These are phyloP conservation scores for Nothophaeocryptopus gaeumannii DNA, from an alignment of 2,329 filamentous ascomycete species.

Conservation along the genomic window DNA sequence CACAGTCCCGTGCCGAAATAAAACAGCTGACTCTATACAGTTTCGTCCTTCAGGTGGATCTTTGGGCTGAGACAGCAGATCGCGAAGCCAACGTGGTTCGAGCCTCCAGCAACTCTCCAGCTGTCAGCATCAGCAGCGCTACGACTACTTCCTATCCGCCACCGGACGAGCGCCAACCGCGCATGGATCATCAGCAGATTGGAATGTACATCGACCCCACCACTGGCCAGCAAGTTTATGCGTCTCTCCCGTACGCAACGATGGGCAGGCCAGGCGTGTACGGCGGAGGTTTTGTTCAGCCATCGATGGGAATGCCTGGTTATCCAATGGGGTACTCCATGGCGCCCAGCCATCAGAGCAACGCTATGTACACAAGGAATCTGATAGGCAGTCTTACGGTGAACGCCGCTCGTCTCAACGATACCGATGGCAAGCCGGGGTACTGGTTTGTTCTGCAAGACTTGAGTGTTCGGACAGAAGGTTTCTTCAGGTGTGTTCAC, in stretches of 20 bases:
- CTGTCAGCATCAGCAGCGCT: conserved; percentile 71
- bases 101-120: conserved; percentile 62
- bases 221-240: conserved; percentile 22
- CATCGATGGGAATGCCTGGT: conserved; percentile 17
- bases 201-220: conserved; percentile 21
- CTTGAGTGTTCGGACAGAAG: conserved; percentile 89
- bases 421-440: conserved; percentile 75
- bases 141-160: conserved; percentile 74
- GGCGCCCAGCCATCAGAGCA: conserved; percentile 47
- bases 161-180: conserved; percentile 38
- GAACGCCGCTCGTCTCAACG: conserved; percentile 79
- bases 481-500: conserved; percentile 72
- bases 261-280: conserved; percentile 18
- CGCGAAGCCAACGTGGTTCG: conserved; percentile 67
- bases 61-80: conserved; percentile 61
- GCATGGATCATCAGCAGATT: conserved; percentile 15
- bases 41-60: conserved; percentile 64
- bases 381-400: conserved; percentile 88
- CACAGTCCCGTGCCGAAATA: no score
- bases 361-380: conserved; percentile 90
- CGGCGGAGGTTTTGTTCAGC: conserved; percentile 21
- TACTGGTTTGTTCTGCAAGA: conserved; percentile 98
- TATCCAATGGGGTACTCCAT: conserved; percentile 5
- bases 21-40: no score
- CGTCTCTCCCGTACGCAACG: conserved; percentile 20